Evolutionary conservation across 1,284 basidiomycete species (phyloP).

Genomic region (Filobasidium uniguttulatum): DNA sequence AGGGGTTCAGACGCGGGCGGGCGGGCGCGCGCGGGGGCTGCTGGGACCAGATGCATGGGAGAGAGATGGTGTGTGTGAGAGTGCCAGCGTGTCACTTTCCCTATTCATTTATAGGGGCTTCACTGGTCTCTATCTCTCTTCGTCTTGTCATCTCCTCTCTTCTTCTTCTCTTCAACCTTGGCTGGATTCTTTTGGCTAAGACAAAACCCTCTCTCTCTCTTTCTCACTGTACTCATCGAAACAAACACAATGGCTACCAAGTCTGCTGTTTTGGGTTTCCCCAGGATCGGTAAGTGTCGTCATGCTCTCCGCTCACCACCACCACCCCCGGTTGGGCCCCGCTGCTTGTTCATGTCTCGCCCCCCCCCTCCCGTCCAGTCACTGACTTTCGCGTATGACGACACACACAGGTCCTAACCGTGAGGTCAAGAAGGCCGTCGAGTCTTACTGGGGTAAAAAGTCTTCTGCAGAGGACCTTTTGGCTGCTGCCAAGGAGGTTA

Average conservation of each 20-base stretch:
- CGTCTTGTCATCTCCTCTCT: background rate
- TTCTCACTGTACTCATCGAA: conserved; percentile 5
- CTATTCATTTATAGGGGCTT: too few species aligned
- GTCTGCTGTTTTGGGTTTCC: conserved; percentile 90
- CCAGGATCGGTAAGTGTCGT: conserved; percentile 66
- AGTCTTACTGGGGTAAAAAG: conserved; percentile 96
- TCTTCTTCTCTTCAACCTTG: background rate
- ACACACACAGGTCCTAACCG: conserved; percentile 62
- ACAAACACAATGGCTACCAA: conserved; percentile 32
- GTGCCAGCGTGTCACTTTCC: too few species aligned
- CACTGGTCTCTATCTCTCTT: too few species aligned
- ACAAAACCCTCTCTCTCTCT: conserved; percentile 9
- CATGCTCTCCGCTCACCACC: background rate
- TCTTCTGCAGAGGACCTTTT: conserved; percentile 76
- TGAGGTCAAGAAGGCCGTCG: conserved; percentile 94
- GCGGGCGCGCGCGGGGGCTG: too few species aligned
- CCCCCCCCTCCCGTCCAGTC: background rate
- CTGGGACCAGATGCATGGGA: too few species aligned
- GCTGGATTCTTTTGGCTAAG: conserved; percentile 15
- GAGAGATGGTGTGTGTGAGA: too few species aligned
- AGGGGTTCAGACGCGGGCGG: too few species aligned
- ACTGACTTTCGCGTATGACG: background rate
- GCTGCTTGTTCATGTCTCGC: background rate
- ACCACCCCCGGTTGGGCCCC: background rate
- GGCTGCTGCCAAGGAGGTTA: conserved; percentile 75